phyloP scores from a whole-genome alignment of 2,329 filamentous ascomycete species.

The Colletotrichum sp. region DNA sequence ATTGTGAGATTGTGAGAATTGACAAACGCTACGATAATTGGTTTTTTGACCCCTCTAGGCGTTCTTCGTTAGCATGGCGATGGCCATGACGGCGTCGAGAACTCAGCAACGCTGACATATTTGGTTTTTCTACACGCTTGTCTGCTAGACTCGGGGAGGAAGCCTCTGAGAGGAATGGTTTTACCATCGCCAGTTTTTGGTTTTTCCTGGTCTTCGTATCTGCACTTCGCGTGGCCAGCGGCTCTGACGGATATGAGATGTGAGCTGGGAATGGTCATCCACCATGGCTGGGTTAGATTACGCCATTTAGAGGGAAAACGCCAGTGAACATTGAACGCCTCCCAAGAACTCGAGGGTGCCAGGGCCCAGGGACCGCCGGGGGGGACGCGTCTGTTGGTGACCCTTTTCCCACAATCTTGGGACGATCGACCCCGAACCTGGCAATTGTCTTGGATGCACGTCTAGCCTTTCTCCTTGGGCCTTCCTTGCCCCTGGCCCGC shows the following conservation, averaged over 20 bases:
- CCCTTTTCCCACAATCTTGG: background rate
- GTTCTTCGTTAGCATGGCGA: background rate
- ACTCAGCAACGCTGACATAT: background rate
- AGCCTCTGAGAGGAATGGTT: background rate
- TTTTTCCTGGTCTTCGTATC: constrained; percentile 1
- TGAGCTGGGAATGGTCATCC: background rate
- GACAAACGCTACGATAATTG: background rate
- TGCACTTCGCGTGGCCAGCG: constrained; percentile 5
- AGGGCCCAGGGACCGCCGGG: background rate
- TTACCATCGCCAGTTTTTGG: background rate
- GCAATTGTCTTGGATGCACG: background rate
- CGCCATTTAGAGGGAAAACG: background rate
- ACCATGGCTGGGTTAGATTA: background rate
- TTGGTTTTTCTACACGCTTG: background rate
- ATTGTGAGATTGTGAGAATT: background rate
- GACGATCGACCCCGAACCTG: constrained; percentile 2
- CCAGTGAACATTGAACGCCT: background rate
- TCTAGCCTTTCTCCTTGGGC: background rate
- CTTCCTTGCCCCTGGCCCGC: background rate
- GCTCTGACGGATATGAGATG: background rate
- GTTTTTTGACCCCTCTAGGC: background rate
- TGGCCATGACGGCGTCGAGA: background rate
- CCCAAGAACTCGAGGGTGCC: background rate
- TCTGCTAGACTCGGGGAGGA: background rate
- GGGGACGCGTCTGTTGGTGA: background rate